These are phyloP conservation scores for Xylaria curta DNA, from an alignment of 495 filamentous ascomycete genomes.

Conservation along the genomic window DNA sequence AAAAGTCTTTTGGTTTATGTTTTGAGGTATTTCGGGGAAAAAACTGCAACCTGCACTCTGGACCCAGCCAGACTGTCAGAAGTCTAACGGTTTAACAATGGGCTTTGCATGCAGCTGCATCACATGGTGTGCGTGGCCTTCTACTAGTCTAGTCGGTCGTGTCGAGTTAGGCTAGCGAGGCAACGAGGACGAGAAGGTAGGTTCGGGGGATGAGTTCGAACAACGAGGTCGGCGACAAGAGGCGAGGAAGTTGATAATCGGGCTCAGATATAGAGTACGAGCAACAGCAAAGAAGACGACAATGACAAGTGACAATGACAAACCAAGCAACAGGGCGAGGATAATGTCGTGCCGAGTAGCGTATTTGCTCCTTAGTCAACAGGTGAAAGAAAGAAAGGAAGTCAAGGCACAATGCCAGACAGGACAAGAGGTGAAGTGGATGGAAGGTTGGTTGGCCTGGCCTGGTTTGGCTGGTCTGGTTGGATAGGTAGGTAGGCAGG, in stretches of 20 bases:
- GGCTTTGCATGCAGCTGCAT: constrained; percentile 44
- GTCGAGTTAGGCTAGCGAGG: constrained; percentile 9
- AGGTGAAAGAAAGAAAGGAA: constrained; percentile 41
- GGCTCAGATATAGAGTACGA: constrained; percentile 2
- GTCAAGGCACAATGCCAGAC: constrained; percentile 36
- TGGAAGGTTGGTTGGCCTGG: constrained; percentile 24
- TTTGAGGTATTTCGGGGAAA: constrained; percentile 31
- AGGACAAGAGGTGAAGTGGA: constrained; percentile 22
- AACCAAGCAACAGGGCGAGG: constrained; percentile 25
- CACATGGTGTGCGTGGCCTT: constrained; percentile 36
- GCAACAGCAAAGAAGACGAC: constrained; percentile 17
- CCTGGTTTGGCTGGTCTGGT: neutral
- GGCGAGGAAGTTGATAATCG: constrained; percentile 13
- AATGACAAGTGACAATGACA: constrained; percentile 25
- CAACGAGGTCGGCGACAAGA: neutral
- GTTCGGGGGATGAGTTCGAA: neutral
- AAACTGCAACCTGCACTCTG: constrained; percentile 39
- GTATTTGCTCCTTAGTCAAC: constrained; percentile 38
- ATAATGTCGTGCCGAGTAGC: constrained; percentile 39
- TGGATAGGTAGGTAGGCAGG: constrained; percentile 4
- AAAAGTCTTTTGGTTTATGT: constrained; percentile 26
- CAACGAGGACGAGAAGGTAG: neutral
- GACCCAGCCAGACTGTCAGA: constrained; percentile 43
- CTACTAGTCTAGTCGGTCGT: constrained; percentile 14
- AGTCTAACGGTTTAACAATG: constrained; percentile 44